phyloP scores from a whole-genome alignment of 257 asterid species.

The Petunia secreta region DNA sequence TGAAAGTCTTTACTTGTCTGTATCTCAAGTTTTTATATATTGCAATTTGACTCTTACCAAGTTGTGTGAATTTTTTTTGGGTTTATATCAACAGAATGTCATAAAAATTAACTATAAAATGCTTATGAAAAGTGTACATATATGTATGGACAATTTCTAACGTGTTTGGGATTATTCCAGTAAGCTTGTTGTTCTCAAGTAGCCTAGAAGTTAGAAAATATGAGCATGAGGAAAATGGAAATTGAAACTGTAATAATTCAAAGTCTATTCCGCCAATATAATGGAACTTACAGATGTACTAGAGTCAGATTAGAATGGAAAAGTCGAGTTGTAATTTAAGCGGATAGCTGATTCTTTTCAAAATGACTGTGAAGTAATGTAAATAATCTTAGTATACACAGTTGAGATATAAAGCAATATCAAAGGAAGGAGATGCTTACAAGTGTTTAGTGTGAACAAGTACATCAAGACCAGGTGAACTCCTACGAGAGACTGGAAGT shows the following conservation, averaged over 20 bases:
- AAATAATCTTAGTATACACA: constrained; percentile 20
- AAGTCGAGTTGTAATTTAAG: constrained; percentile 68
- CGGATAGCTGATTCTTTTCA: constrained; percentile 73
- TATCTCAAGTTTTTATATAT: no score
- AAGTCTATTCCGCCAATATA: neutral
- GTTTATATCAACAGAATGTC: no score
- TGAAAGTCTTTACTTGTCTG: no score
- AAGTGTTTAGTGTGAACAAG: constrained; percentile 72
- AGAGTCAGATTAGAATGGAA: constrained; percentile 63
- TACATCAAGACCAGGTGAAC: constrained; percentile 85
- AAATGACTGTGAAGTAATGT: constrained; percentile 64
- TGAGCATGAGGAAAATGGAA: neutral
- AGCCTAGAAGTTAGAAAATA: constrained; percentile 49
- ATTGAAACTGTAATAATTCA: neutral
- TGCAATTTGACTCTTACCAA: no score
- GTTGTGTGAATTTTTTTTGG: no score
- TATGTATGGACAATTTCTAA: constrained; percentile 54
- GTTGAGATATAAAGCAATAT: neutral
- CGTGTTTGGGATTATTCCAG: constrained; percentile 71
- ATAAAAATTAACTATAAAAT: no score
- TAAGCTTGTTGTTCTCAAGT: constrained; percentile 64
- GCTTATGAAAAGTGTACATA: no score
- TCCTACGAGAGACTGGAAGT: constrained; percentile 76
- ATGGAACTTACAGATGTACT: constrained; percentile 74
- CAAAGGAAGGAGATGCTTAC: constrained; percentile 44